Evolutionary conservation across 208 protist species (phyloP).

Genomic region (Novymonas esmeraldas): DNA sequence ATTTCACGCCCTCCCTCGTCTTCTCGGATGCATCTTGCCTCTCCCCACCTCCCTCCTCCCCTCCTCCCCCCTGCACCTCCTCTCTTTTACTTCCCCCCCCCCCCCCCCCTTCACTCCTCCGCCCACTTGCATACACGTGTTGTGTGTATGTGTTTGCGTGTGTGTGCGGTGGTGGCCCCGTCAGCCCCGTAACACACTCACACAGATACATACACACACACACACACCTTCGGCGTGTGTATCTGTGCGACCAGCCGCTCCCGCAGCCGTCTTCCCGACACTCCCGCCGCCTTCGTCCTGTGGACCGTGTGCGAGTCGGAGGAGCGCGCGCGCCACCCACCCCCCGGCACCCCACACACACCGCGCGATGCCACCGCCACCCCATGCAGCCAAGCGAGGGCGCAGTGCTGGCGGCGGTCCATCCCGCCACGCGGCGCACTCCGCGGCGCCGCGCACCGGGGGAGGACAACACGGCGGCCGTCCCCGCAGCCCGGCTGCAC

Average conservation of each 20-base stretch:
- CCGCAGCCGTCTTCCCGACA: too few relatives aligned
- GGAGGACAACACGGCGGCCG: not conserved
- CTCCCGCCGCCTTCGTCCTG: too few relatives aligned
- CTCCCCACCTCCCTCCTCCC: not conserved
- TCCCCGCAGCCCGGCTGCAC: not conserved
- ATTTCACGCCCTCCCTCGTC: too few relatives aligned
- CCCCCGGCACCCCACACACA: not conserved
- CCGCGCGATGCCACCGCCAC: conserved; percentile 7
- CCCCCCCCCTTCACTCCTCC: not conserved
- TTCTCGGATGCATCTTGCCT: too few relatives aligned
- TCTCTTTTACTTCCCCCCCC: not conserved
- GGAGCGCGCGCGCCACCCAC: too few relatives aligned
- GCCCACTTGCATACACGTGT: not conserved
- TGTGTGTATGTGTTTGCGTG: too few relatives aligned
- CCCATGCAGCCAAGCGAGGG: conserved; percentile 28
- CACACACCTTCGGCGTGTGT: too few relatives aligned
- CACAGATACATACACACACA: too few relatives aligned
- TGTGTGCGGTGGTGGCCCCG: too few relatives aligned
- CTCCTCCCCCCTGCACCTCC: not conserved
- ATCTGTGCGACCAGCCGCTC: too few relatives aligned
- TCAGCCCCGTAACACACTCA: too few relatives aligned
- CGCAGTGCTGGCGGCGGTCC: not conserved
- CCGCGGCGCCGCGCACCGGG: not conserved
- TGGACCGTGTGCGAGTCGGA: too few relatives aligned
- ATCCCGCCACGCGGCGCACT: not conserved